Evolutionary conservation across 768 basidiomycete genomes (phyloP), one percentile per base, ranked within the genome.

Genomic region (Termitomyces sp.): DNA sequence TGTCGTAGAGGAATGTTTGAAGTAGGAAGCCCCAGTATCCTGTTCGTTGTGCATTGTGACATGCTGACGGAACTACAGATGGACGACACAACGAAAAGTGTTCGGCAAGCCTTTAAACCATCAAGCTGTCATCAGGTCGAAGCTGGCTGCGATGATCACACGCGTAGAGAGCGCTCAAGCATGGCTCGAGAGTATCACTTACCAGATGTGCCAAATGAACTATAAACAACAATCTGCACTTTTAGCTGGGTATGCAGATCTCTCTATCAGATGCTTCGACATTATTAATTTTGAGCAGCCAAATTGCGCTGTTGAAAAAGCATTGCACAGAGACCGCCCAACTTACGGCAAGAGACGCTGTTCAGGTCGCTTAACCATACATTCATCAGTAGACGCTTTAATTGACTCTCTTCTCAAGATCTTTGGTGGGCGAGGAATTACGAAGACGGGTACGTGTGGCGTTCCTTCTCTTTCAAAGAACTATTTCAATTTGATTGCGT

Each of bases 141-240:
- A 92, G 75, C 73, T 94, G 37, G 90, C 89, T 5, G 71, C 72
- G 14, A 94, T 94, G 90, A 90, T 92, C 55, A 80, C 87, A 5
- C 86, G 90, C 37, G 78, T 86, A 31, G 93, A 95, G 68, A 82
- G 86, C 27, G 82, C 82, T 10, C 94, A 94, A 65, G 80, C 77
- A n/a, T 94, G 91, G 92, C 73, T 94, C 18, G 93, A 95, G 74
- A 88, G 82, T 56, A 72, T 95, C 53, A 94, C 92, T 0, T 88
- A 86, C 68, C 92, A 94, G 69, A 93, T 94, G 90, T 84, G 76
- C 62, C 81, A 91, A 56, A 93, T 94, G 92, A 78, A 77, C 39
- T 91, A 92, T 69, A 84, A 84, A 67, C 79, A 92, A 58, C 89
- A 91, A 67, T 83, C 89, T 13, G 68, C 76, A 42, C 79, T 84